Conservation (phyloP, 768 basidiomycete genomes). For the Hypholoma fasciculare region DNA sequence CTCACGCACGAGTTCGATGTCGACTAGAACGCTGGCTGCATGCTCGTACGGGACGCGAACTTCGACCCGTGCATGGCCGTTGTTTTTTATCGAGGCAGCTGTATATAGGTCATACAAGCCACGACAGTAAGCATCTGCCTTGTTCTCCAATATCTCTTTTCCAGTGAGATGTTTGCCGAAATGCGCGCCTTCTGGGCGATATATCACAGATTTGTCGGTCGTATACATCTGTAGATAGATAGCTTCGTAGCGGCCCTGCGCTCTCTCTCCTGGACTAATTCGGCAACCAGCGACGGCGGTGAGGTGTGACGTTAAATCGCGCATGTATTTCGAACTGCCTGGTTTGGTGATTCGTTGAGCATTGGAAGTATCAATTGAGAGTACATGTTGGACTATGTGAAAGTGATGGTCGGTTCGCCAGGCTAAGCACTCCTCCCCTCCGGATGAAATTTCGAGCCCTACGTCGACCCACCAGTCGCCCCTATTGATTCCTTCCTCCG, state of each 20-base stretch:
- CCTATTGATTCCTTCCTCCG: neutral
- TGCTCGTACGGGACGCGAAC: neutral
- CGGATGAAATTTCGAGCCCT: constrained; percentile 23
- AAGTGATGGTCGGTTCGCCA: constrained; percentile 31
- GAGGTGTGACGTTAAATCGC: constrained; percentile 28
- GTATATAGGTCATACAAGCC: constrained; percentile 21
- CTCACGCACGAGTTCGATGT: neutral
- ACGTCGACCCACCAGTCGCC: constrained; percentile 30
- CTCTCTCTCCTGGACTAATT: constrained; percentile 19
- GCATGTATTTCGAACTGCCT: constrained; percentile 19
- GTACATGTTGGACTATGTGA: constrained; percentile 16
- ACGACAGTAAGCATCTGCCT: constrained; percentile 4
- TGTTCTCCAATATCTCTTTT: constrained; percentile 15
- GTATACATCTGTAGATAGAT: constrained; percentile 31
- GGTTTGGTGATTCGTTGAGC: constrained; percentile 21
- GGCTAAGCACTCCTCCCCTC: constrained; percentile 19
- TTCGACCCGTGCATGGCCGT: constrained; percentile 18
- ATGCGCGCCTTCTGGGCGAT: constrained; percentile 14
- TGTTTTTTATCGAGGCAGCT: constrained; percentile 10
- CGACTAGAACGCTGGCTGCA: neutral
- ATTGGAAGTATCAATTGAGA: constrained; percentile 6
- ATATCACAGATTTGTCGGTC: constrained; percentile 32
- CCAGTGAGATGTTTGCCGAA: constrained; percentile 22
- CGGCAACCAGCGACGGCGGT: constrained; percentile 30
- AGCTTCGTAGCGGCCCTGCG: constrained; percentile 13